Evolutionary conservation across 495 filamentous ascomycete species (phyloP).

Genomic region (Neurospora tetrasperma): DNA sequence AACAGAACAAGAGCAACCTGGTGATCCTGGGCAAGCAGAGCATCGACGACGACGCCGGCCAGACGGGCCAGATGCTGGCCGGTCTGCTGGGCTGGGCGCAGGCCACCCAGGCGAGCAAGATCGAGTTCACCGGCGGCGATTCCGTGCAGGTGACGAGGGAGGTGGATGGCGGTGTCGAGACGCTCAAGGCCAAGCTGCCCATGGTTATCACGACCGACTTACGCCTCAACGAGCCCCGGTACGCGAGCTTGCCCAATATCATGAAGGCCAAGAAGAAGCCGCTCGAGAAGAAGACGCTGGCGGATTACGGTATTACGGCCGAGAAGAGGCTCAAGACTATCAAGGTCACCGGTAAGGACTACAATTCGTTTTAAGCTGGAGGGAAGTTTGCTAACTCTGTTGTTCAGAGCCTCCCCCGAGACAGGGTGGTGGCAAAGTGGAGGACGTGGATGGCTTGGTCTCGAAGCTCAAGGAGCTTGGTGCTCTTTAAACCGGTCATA

Average conservation of each 20-base stretch:
- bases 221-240: slow-evolving; percentile 87
- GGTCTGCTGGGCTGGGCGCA: slow-evolving; percentile 86
- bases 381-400: not conserved
- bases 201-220: slow-evolving; percentile 93
- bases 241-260: slow-evolving; percentile 92
- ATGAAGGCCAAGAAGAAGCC: slow-evolving; percentile 99
- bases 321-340: slow-evolving; percentile 73
- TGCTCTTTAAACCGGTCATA: slow-evolving; percentile 51
- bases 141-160: slow-evolving; percentile 69
- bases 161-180: slow-evolving; percentile 93
- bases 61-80: slow-evolving; percentile 98
- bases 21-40: slow-evolving; percentile 94
- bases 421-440: slow-evolving; percentile 92
- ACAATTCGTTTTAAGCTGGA: not conserved
- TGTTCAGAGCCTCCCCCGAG: slow-evolving; percentile 68
- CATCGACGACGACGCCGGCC: slow-evolving; percentile 89
- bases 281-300: slow-evolving; percentile 78
- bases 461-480: slow-evolving; percentile 90
- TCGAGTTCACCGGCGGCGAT: slow-evolving; percentile 55
- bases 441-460: slow-evolving; percentile 90
- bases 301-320: slow-evolving; percentile 67
- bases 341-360: slow-evolving; percentile 65
- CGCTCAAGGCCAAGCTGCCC: slow-evolving; percentile 69
- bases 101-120: slow-evolving; percentile 82
- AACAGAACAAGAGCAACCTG: slow-evolving; percentile 75